Percentiles rank a stretch among this genome's conserved stretches.
Conservation (phyloP, 2,329 filamentous ascomycete species). For the Capronia epimyces region DNA sequence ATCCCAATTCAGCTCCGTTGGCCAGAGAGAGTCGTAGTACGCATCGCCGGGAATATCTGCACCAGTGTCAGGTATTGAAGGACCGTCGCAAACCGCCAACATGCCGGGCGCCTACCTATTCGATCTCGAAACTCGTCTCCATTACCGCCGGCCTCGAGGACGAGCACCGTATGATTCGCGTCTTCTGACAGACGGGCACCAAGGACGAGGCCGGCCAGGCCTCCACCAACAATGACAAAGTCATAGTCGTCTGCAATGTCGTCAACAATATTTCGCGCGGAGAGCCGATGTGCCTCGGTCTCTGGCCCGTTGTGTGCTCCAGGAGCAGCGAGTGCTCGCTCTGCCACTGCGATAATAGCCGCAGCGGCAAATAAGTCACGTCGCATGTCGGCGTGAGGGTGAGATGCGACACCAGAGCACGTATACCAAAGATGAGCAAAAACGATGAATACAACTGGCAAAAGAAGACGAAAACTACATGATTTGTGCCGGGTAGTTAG, state of each 20-base stretch:
- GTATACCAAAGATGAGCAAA: not conserved
- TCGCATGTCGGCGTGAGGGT: conserved; percentile 10
- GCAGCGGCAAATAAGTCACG: conserved; percentile 4
- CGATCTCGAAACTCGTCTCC: conserved; percentile 34
- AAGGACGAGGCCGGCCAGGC: conserved; percentile 33
- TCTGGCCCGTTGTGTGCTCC: conserved; percentile 24
- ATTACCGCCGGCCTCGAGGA: conserved; percentile 33
- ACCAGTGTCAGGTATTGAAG: conserved; percentile 7
- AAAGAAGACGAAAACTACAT: not conserved
- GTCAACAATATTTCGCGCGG: conserved; percentile 26
- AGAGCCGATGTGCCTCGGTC: conserved; percentile 23
- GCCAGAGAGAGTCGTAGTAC: conserved; percentile 36
- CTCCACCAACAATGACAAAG: conserved; percentile 34
- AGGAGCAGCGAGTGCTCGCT: conserved; percentile 24
- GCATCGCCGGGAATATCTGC: conserved; percentile 34
- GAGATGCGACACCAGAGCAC: not conserved
- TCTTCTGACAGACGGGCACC: conserved; percentile 32
- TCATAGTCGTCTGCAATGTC: conserved; percentile 32
- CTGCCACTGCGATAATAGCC: conserved; percentile 16
- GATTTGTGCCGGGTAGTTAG: not conserved
- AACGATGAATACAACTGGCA: not conserved
- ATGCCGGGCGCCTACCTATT: conserved; percentile 30
- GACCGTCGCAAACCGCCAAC: not conserved
- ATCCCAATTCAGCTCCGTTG: conserved; percentile 35
- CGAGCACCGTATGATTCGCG: conserved; percentile 34